Evolutionary conservation across 1,139 yeast genomes (phyloP).

Genomic region (Yamadazyma pseudoaaseri): DNA sequence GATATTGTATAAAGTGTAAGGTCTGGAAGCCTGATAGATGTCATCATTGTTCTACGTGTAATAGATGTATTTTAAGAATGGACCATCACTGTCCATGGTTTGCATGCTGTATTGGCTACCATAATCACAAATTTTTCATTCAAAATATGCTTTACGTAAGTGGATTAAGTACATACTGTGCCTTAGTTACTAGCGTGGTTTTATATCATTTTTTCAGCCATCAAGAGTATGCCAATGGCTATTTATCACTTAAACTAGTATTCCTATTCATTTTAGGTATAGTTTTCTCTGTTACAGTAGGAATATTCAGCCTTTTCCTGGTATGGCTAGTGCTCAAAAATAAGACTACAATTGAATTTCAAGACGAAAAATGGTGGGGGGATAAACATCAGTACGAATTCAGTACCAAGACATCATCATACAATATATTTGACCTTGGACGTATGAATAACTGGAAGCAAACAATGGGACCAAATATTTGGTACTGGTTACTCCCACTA

Average conservation of each 20-base stretch:
- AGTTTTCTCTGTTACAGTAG: slow-evolving; percentile 63
- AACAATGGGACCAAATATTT: slow-evolving; percentile 68
- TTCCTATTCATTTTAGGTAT: slow-evolving; percentile 57
- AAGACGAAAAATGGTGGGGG: slow-evolving; percentile 52
- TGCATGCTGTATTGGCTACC: slow-evolving; percentile 73
- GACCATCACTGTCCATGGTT: slow-evolving; percentile 99
- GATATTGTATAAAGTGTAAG: slow-evolving; percentile 59
- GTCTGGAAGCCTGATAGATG: slow-evolving; percentile 94
- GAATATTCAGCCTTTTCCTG: slow-evolving; percentile 58
- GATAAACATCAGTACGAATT: slow-evolving; percentile 34
- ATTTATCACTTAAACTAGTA: slow-evolving; percentile 59
- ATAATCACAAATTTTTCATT: slow-evolving; percentile 30
- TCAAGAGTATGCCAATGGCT: slow-evolving; percentile 32
- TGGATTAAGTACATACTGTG: slow-evolving; percentile 42
- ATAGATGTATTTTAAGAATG: slow-evolving; percentile 71
- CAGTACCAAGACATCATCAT: slow-evolving; percentile 30
- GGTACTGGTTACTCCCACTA: slow-evolving; percentile 75
- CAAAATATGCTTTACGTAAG: slow-evolving; percentile 68
- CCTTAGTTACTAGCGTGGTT: slow-evolving; percentile 35
- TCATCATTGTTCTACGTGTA: slow-evolving; percentile 82
- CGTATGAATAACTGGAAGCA: slow-evolving; percentile 54
- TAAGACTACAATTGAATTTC: slow-evolving; percentile 79
- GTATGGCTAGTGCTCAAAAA: slow-evolving; percentile 60
- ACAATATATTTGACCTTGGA: slow-evolving; percentile 80
- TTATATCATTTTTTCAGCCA: slow-evolving; percentile 52